Base-by-base conservation (phyloP, 352 stramenopile species). In the Thalassiosira ordinaria region DNA sequence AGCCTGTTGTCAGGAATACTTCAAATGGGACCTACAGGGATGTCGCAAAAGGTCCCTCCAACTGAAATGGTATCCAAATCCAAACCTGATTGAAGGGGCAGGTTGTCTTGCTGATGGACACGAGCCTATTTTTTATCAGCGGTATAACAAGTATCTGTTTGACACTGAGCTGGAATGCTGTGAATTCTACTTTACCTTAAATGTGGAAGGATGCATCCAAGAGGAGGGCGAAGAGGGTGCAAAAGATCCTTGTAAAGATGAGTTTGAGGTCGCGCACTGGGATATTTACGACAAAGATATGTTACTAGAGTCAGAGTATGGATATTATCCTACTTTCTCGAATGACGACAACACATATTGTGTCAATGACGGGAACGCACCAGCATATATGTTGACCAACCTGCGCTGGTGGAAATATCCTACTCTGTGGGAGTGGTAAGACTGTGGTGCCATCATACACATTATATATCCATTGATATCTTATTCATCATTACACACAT, bases 31-130 rank as follows among this genome's bases (percentile, higher is more conserved):
- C 6, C 20, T 57, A 11, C 47, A 57, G 35, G 47, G 35, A 24
- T 57, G 47, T 13, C 47, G 47, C n/a, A 57, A 57, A 14, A 57
- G 18, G 47, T 57, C 47, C n/a, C 47, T 57, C 47, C 7, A 57
- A 24, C 47, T 24, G 16, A 57, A 33, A 57, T 57, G 47, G 47
- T 57, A 57, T 35, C 47, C 47, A 53, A 44, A 29, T 27, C 46
- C 46, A 53, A 24, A 1, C 46, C 11, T 53, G 2, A 49, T 27
- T 29, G 46, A 18, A 18, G 46, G 18, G 31, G 47, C 20, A 5
- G 47, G 47, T 18, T 57, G 47, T 33, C 31, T 57, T 13, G 35
- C 31, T 33, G 47, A 57, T 57, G 47, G 47, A 0, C 18, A 35
- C 20, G 47, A 57, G 24, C 47, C 31, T 33, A 16, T 57, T 24